Conservation (phyloP, 441 rosid genomes). For the Bruguiera hainesii region DNA sequence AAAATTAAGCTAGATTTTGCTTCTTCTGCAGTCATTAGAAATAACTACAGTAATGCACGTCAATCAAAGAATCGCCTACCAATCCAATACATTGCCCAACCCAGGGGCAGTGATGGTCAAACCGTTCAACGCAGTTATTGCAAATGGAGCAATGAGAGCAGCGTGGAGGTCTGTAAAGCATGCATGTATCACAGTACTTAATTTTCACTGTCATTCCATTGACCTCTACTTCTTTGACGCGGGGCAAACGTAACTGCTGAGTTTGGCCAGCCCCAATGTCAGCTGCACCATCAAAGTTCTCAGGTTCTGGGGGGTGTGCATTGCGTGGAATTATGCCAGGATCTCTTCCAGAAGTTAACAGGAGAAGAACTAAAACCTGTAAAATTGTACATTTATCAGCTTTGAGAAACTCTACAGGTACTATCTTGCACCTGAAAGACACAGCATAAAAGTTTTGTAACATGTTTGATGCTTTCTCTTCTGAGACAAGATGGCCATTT, state of each 20-base stretch:
- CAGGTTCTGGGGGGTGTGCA: conserved; percentile 88
- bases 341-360: conserved; percentile 93
- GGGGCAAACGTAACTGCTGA: conserved; percentile 73
- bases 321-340: conserved; percentile 94
- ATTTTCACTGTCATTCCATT: conserved; percentile 76
- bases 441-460: background rate
- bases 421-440: conserved; percentile 1
- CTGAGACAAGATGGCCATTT: background rate
- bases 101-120: conserved; percentile 99
- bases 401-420: background rate
- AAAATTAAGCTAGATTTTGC: too few relatives aligned
- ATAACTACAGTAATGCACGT: background rate
- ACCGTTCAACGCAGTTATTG: conserved; percentile 89
- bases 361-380: conserved; percentile 81
- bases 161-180: conserved; percentile 96
- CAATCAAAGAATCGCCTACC: conserved; percentile 40
- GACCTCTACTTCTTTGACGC: conserved; percentile 69
- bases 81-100: conserved; percentile 97
- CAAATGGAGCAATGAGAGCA: conserved; percentile 98
- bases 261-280: conserved; percentile 66
- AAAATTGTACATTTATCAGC: conserved; percentile 19
- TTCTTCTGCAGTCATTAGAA: background rate
- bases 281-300: conserved; percentile 52
- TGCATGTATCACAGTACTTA: conserved; percentile 96
- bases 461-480: too few relatives aligned